Evolutionary conservation across 345 rosid species (phyloP).

Genomic region (Streptanthus diversifolius): DNA sequence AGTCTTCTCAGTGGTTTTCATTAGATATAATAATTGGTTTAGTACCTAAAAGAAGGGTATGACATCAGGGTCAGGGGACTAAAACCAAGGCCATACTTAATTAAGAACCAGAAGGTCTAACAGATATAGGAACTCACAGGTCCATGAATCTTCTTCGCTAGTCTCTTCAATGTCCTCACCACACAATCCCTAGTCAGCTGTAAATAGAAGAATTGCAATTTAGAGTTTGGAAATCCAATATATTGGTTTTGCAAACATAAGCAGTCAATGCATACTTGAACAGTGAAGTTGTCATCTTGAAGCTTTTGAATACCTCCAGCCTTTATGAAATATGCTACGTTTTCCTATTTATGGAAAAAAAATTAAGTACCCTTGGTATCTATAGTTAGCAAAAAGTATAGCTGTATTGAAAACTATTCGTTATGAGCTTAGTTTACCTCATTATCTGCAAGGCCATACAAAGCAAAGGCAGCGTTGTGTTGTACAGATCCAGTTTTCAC

Average conservation of each 20-base stretch:
- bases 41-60: conserved; percentile 41
- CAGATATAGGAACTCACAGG: conserved; percentile 40
- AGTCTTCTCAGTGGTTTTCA: conserved; percentile 47
- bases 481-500: conserved; percentile 56
- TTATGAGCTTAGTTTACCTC: conserved; percentile 44
- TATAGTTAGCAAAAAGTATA: background rate
- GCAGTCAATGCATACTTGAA: conserved; percentile 44
- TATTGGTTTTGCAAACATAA: background rate
- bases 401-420: background rate
- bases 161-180: conserved; percentile 58
- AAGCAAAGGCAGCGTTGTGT: conserved; percentile 73
- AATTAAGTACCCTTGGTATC: background rate
- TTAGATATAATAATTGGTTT: conserved; percentile 50
- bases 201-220: background rate
- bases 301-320: conserved; percentile 62
- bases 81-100: background rate
- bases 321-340: conserved; percentile 55
- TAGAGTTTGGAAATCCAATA: background rate
- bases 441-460: conserved; percentile 76
- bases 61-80: background rate
- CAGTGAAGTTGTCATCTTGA: conserved; percentile 53
- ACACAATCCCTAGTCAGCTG: conserved; percentile 77
- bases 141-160: conserved; percentile 65
- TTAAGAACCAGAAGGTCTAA: background rate
- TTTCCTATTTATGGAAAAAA: conserved; percentile 42